Evolutionary conservation across 2,329 filamentous ascomycete species (phyloP).

Genomic region (Elsinoe perseae): DNA sequence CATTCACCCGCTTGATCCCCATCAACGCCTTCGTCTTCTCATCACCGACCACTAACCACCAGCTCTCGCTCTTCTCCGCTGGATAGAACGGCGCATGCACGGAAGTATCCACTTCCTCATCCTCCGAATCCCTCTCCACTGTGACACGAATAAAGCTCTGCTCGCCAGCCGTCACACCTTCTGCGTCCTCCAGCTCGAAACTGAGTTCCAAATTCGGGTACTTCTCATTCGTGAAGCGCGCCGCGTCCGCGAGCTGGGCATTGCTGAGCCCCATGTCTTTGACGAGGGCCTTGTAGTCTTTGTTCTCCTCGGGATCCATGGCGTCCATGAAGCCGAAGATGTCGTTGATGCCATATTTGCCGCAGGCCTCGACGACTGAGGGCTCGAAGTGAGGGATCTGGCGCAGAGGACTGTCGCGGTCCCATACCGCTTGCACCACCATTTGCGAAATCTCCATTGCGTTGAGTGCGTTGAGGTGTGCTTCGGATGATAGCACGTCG

Average conservation of each 20-base stretch:
- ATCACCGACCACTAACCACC: constrained; percentile 95
- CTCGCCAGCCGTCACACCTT: constrained; percentile 70
- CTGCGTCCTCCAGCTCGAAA: constrained; percentile 74
- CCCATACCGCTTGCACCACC: constrained; percentile 99
- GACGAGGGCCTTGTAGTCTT: constrained; percentile 69
- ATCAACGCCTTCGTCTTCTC: constrained; percentile 80
- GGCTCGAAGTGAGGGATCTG: constrained; percentile 93
- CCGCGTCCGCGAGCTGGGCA: constrained; percentile 77
- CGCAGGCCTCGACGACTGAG: constrained; percentile 73
- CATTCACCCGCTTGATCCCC: constrained; percentile 89
- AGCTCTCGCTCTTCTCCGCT: constrained; percentile 86
- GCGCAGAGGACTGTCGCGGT: constrained; percentile 91
- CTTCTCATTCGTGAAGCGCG: constrained; percentile 88
- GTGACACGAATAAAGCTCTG: constrained; percentile 76
- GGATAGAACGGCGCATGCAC: constrained; percentile 97
- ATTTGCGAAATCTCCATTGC: constrained; percentile 99
- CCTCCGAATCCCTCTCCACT: constrained; percentile 71
- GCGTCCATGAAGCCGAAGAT: constrained; percentile 98
- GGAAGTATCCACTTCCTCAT: constrained; percentile 66
- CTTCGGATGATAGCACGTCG: constrained; percentile 90
- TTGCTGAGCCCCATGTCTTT: constrained; percentile 72
- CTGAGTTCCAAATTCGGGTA: constrained; percentile 93
- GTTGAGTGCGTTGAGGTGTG: constrained; percentile 92
- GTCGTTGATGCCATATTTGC: constrained; percentile 77
- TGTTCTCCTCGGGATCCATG: constrained; percentile 92